Evolutionary conservation across 306 rosid genomes (phyloP).

Genomic region (Ziziphus jujuba): DNA sequence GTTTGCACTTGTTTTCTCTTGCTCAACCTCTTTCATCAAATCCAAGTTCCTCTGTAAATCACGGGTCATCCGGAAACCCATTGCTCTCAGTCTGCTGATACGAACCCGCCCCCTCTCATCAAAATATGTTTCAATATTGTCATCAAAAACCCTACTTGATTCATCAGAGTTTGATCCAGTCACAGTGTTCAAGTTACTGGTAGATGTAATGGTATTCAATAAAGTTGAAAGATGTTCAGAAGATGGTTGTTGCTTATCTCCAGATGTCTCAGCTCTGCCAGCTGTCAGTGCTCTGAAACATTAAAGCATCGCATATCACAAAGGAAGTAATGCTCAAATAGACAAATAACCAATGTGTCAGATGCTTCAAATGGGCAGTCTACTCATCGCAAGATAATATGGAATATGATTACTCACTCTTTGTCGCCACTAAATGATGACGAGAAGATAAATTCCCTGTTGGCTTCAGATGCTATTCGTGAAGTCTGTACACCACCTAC

Average conservation of each 20-base stretch:
- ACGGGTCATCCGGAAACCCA: constrained; percentile 96
- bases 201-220: constrained; percentile 30
- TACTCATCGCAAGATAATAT: constrained; percentile 9
- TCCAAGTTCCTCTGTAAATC: constrained; percentile 96
- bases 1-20: constrained; percentile 43
- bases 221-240: constrained; percentile 39
- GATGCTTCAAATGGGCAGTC: constrained; percentile 6
- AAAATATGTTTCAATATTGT: constrained; percentile 65
- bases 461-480: constrained; percentile 88
- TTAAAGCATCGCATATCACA: constrained; percentile 21
- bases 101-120: constrained; percentile 85
- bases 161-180: constrained; percentile 36
- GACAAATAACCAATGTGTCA: constrained; percentile 8
- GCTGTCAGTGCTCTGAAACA: constrained; percentile 67
- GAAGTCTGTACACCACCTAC: constrained; percentile 88
- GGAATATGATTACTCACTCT: constrained; percentile 54
- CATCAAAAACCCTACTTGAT: constrained; percentile 55
- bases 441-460: constrained; percentile 89
- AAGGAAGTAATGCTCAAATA: constrained; percentile 17
- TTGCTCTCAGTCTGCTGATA: constrained; percentile 82
- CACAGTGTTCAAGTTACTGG: constrained; percentile 38
- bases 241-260: constrained; percentile 40
- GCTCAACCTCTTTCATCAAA: constrained; percentile 84
- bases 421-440: constrained; percentile 90
- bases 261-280: constrained; percentile 46